phyloP scores from a whole-genome alignment of 2,329 filamentous ascomycete species.

The Drechslerella coelobrocha region DNA sequence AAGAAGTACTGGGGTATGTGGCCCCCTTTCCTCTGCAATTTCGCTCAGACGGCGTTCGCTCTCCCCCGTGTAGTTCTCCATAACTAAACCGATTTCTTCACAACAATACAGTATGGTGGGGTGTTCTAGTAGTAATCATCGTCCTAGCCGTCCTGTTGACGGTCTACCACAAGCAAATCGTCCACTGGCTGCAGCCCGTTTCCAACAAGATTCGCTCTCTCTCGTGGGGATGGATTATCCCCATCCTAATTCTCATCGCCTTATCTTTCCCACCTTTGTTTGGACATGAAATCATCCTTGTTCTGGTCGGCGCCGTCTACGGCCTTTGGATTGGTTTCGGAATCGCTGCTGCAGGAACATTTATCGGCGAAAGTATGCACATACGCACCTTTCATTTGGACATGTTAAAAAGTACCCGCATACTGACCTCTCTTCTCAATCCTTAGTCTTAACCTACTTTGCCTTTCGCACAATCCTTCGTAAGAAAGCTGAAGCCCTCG shows the following conservation, averaged over 20 bases:
- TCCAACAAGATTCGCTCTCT: conserved; percentile 58
- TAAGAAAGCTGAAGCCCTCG: conserved; percentile 58
- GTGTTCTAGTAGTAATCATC: conserved; percentile 15
- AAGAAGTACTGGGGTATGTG: conserved; percentile 44
- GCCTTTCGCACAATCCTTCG: conserved; percentile 59
- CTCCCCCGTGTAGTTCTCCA: background rate
- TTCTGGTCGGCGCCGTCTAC: conserved; percentile 60
- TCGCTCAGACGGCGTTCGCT: background rate
- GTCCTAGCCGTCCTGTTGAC: conserved; percentile 56
- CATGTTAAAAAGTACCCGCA: background rate
- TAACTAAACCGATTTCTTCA: background rate
- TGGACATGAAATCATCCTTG: conserved; percentile 60
- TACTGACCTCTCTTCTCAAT: background rate
- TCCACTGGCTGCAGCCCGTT: conserved; percentile 57
- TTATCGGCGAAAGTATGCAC: conserved; percentile 58
- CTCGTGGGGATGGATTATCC: conserved; percentile 59
- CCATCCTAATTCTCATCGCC: conserved; percentile 58
- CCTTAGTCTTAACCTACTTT: conserved; percentile 57
- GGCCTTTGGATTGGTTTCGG: conserved; percentile 60
- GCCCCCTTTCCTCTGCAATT: background rate
- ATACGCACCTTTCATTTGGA: conserved; percentile 16
- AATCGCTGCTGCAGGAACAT: conserved; percentile 60
- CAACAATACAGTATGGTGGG: conserved; percentile 30
- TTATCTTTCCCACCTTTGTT: conserved; percentile 61
- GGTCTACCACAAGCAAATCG: conserved; percentile 58